phyloP scores from a whole-genome alignment of 352 stramenopile genomes.

The Saprolegnia diclina region DNA sequence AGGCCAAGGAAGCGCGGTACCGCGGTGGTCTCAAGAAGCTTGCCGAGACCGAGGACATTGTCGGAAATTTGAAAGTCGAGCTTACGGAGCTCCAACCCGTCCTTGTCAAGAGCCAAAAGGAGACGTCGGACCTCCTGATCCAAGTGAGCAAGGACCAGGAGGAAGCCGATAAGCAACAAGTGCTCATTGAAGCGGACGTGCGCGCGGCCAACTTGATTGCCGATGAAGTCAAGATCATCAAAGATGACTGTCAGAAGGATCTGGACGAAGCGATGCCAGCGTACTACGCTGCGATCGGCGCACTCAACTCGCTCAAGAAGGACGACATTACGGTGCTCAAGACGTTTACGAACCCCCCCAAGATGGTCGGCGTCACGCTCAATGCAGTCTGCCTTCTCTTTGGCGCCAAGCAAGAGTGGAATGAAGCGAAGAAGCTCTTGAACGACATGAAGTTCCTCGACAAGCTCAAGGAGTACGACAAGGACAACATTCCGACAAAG shows the following conservation, averaged over 20 bases:
- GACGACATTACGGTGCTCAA: constrained; percentile 90
- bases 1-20: constrained; percentile 75
- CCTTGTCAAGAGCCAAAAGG: constrained; percentile 83
- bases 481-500: constrained; percentile 84
- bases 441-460: constrained; percentile 91
- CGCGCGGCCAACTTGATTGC: constrained; percentile 88
- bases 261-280: constrained; percentile 90
- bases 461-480: constrained; percentile 83
- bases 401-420: constrained; percentile 86
- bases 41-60: constrained; percentile 88
- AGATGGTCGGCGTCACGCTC: constrained; percentile 86
- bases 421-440: constrained; percentile 86
- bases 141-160: constrained; percentile 90
- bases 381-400: constrained; percentile 90
- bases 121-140: constrained; percentile 75
- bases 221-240: constrained; percentile 89
- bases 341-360: constrained; percentile 87
- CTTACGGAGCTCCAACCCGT: constrained; percentile 90
- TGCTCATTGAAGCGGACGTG: constrained; percentile 87
- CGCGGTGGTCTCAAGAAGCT: constrained; percentile 88
- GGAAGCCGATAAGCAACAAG: constrained; percentile 87
- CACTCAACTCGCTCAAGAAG: constrained; percentile 87
- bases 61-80: constrained; percentile 87
- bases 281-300: constrained; percentile 88
- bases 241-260: constrained; percentile 91